Conservation (phyloP, 2,329 filamentous ascomycete species). For the Fusarium albidum region DNA sequence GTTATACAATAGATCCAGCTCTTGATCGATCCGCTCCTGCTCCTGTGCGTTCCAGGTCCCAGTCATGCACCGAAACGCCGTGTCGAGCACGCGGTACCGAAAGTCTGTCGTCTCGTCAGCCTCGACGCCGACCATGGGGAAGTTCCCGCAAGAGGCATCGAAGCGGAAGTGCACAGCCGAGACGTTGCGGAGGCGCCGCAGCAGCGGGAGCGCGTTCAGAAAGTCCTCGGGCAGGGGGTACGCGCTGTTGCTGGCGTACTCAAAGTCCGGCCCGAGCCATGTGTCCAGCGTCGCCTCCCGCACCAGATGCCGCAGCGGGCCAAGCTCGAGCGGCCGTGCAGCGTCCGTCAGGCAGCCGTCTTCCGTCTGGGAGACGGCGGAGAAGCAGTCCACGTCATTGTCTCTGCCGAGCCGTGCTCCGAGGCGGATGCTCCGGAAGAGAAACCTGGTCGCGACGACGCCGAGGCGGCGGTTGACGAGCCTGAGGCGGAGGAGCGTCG, state of each 20-base stretch:
- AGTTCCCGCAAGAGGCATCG: constrained; percentile 3
- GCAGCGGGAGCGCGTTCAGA: constrained; percentile 7
- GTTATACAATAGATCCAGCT: too few relatives aligned
- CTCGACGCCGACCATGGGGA: too few relatives aligned
- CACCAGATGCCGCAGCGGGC: constrained; percentile 3
- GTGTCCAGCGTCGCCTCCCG: constrained; percentile 21
- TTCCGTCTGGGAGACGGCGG: not conserved
- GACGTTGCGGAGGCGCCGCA: constrained; percentile 9
- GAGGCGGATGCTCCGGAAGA: constrained; percentile 12
- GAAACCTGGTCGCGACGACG: constrained; percentile 7
- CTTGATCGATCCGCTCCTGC: too few relatives aligned
- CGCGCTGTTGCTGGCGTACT: not conserved
- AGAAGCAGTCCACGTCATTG: constrained; percentile 8
- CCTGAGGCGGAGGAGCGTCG: constrained; percentile 10
- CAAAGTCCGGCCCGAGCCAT: not conserved
- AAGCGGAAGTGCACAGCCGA: constrained; percentile 12
- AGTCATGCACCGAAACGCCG: too few relatives aligned
- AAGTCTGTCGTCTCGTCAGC: too few relatives aligned
- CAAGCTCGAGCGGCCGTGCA: not conserved
- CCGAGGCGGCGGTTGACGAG: constrained; percentile 15
- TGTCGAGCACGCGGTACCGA: too few relatives aligned
- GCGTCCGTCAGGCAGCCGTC: not conserved
- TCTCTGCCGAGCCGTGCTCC: constrained; percentile 1
- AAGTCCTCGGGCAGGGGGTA: constrained; percentile 3
- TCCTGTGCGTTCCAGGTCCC: too few relatives aligned